Conservation (phyloP, 305 asterid genomes). For the Solanum hybrid region DNA sequence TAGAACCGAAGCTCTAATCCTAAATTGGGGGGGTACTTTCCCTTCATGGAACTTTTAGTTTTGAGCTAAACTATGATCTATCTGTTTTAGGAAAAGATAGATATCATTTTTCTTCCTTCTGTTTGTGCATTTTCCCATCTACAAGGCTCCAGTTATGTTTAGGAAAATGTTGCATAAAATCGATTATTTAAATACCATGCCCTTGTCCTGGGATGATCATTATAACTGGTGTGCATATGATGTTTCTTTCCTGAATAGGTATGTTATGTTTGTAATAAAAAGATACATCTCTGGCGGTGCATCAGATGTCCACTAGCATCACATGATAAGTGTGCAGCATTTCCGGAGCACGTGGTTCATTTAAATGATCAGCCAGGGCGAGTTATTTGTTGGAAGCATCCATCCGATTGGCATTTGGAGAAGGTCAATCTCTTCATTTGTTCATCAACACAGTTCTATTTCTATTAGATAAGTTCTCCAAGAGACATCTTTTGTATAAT, state of each 20-base stretch:
- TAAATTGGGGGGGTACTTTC: background rate
- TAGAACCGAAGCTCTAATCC: background rate
- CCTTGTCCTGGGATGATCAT: background rate
- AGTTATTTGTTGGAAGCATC: slow-evolving; percentile 88
- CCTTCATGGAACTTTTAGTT: background rate
- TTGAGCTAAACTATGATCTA: background rate
- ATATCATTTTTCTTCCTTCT: background rate
- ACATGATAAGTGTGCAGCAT: slow-evolving; percentile 75
- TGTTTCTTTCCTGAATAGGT: slow-evolving; percentile 40
- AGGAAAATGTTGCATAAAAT: background rate
- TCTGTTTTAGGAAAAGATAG: background rate
- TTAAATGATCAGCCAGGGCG: slow-evolving; percentile 55
- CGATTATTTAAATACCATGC: background rate
- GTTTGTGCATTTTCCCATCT: background rate
- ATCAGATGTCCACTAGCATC: slow-evolving; percentile 60
- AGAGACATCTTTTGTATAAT: background rate
- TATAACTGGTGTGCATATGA: background rate
- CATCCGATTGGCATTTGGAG: slow-evolving; percentile 48
- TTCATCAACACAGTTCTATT: slow-evolving; percentile 13
- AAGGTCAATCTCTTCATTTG: slow-evolving; percentile 43
- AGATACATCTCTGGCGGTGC: slow-evolving; percentile 64
- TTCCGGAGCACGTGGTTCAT: slow-evolving; percentile 57
- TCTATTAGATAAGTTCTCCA: background rate
- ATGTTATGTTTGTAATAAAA: slow-evolving; percentile 74
- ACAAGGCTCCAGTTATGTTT: background rate